phyloP scores from a whole-genome alignment of 345 rosid genomes.

The Laguncularia racemosa region DNA sequence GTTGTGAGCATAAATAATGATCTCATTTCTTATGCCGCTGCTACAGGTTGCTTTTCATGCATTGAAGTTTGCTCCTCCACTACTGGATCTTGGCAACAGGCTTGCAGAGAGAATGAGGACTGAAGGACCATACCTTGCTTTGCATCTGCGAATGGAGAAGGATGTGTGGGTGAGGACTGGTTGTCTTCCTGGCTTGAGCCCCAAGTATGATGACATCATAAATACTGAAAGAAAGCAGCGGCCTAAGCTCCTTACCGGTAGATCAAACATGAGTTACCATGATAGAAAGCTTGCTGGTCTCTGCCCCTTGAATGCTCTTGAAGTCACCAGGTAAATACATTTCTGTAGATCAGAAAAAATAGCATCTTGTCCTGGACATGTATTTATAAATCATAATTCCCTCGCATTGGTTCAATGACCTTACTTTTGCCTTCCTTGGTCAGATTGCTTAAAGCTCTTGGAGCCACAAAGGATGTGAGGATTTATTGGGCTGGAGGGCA shows the following conservation, averaged over 20 bases:
- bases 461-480: constrained; percentile 60
- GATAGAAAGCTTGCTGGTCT: constrained; percentile 82
- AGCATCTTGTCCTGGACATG: too few relatives aligned
- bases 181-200: constrained; percentile 80
- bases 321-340: constrained; percentile 64
- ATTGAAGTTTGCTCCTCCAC: constrained; percentile 54
- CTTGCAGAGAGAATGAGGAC: constrained; percentile 74
- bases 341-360: not conserved
- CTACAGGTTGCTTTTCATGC: constrained; percentile 83
- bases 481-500: constrained; percentile 97
- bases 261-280: constrained; percentile 72
- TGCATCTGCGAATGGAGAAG: constrained; percentile 86
- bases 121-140: constrained; percentile 84
- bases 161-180: constrained; percentile 98
- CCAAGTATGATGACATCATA: constrained; percentile 64
- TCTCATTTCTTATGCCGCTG: not conserved
- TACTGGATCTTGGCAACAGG: constrained; percentile 68
- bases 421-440: too few relatives aligned
- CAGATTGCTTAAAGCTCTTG: constrained; percentile 92
- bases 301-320: constrained; percentile 85
- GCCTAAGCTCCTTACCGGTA: constrained; percentile 87
- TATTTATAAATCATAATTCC: too few relatives aligned
- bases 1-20: not conserved
- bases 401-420: too few relatives aligned
- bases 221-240: constrained; percentile 59